These are phyloP conservation scores for Wickerhamiella brachini DNA, from an alignment of 805 yeast genomes.

Conservation along the genomic window DNA sequence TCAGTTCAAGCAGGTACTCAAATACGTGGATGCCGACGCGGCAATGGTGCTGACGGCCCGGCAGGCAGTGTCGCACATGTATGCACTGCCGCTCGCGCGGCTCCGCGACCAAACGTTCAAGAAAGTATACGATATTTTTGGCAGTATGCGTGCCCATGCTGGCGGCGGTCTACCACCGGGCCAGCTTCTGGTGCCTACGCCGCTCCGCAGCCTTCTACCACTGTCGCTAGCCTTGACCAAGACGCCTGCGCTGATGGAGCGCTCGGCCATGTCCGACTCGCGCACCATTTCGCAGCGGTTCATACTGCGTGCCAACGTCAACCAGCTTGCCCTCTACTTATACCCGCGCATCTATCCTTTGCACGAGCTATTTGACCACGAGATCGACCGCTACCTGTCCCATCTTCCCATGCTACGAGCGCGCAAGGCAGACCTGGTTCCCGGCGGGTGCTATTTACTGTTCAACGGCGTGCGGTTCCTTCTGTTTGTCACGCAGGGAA, in stretches of 20 bases:
- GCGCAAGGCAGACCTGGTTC: conserved; percentile 14
- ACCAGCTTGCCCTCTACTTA: conserved; percentile 44
- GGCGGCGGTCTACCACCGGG: conserved; percentile 32
- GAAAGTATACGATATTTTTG: conserved; percentile 41
- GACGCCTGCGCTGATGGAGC: conserved; percentile 42
- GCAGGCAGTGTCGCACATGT: conserved; percentile 32
- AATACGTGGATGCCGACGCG: conserved; percentile 67
- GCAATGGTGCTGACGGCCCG: conserved; percentile 40
- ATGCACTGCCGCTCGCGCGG: conserved; percentile 25
- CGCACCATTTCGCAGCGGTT: conserved; percentile 42
- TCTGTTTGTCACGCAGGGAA: conserved; percentile 56
- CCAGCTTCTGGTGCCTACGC: conserved; percentile 69
- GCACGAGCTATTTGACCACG: conserved; percentile 34
- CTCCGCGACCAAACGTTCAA: conserved; percentile 40
- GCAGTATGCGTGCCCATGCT: conserved; percentile 40
- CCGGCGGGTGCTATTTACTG: conserved; percentile 63
- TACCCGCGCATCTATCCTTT: conserved; percentile 73
- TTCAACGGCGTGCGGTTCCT: conserved; percentile 51
- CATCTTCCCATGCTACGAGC: conserved; percentile 6
- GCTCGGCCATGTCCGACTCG: conserved; percentile 39
- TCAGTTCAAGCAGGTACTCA: conserved; percentile 56
- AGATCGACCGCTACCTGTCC: neutral
- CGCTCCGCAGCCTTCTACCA: conserved; percentile 57
- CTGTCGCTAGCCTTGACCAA: conserved; percentile 59
- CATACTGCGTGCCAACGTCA: conserved; percentile 41